Percentiles rank a stretch among this genome's conserved stretches.
Evolutionary conservation across 75 land plant species (phyloP).

Genomic region (Picea glauca): DNA sequence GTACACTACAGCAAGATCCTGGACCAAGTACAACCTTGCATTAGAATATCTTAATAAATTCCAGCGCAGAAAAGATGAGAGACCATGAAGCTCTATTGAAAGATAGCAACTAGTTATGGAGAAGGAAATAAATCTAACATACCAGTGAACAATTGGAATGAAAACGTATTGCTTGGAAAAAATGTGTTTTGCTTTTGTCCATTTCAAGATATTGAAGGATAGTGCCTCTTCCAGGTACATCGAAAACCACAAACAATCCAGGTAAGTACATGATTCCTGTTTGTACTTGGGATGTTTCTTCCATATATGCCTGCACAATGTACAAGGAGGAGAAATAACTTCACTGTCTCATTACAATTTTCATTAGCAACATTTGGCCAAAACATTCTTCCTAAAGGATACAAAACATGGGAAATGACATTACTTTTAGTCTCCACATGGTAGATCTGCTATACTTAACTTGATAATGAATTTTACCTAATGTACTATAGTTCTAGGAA

Average conservation of each 20-base stretch:
- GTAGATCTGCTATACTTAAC: no score
- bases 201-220: conserved; percentile 33
- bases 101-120: background rate
- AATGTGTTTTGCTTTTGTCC: conserved; percentile 48
- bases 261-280: conserved; percentile 22
- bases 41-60: background rate
- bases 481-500: no score
- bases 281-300: conserved; percentile 28
- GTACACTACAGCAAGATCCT: background rate
- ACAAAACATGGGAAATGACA: no score
- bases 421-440: no score
- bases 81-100: background rate
- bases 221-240: conserved; percentile 23
- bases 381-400: no score
- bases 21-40: background rate
- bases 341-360: no score
- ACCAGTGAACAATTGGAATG: conserved; percentile 64
- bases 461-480: no score
- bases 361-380: no score
- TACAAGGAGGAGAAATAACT: no score
- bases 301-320: conserved; percentile 41
- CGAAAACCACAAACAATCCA: conserved; percentile 52
- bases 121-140: conserved; percentile 1
- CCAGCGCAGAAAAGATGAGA: background rate
- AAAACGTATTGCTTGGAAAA: conserved; percentile 50